A percentile compares a stretch with the other conserved stretches of the same genome.
Conservation (phyloP, 331 rosid genomes). For the Dryas integrifolia region DNA sequence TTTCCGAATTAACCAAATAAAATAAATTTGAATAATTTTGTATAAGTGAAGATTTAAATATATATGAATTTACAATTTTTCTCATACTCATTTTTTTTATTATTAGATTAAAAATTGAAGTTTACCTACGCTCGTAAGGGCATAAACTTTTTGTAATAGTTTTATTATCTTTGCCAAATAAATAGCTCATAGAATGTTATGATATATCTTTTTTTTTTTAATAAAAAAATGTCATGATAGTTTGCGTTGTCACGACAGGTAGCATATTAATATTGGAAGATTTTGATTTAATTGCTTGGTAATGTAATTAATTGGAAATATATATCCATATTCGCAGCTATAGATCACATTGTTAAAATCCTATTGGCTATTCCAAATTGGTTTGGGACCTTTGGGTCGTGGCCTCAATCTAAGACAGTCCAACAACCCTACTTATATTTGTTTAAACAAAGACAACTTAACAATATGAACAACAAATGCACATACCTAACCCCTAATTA, state of each 20-base stretch:
- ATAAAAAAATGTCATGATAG: background rate
- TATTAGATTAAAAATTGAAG: background rate
- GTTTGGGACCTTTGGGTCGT: background rate
- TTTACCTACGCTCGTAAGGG: background rate
- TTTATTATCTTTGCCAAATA: no score
- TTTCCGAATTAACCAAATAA: no score
- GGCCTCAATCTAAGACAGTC: background rate
- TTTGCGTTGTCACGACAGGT: background rate
- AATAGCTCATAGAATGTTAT: no score
- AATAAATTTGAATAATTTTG: no score
- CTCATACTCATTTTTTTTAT: background rate
- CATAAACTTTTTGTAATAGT: no score
- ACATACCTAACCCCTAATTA: background rate
- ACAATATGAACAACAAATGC: background rate
- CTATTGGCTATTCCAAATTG: background rate
- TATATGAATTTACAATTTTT: no score
- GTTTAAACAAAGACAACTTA: background rate
- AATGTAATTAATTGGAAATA: background rate
- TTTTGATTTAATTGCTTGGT: background rate
- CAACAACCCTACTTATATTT: conserved; percentile 5
- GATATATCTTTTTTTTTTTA: no score
- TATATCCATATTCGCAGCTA: no score
- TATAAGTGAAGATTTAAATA: no score
- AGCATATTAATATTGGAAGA: background rate
- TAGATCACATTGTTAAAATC: background rate